These are phyloP conservation scores for Microsporum canis DNA, from an alignment of 2,329 filamentous ascomycete genomes.

Conservation along the genomic window DNA sequence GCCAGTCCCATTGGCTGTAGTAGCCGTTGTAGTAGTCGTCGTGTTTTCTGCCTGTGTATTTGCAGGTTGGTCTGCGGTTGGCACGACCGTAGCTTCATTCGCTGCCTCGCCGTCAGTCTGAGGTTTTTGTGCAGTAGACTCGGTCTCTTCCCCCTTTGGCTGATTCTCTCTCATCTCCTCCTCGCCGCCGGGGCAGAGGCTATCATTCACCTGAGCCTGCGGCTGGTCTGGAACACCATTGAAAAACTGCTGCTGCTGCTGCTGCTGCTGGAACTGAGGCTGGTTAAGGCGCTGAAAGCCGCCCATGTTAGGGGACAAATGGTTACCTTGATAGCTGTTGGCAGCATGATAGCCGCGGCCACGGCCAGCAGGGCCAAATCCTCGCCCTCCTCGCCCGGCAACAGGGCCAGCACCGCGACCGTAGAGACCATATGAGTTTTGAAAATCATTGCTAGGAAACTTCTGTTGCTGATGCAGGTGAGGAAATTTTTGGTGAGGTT, in stretches of 20 bases:
- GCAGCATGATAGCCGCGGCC: constrained; percentile 27
- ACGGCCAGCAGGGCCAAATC: constrained; percentile 38
- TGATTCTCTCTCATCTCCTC: constrained; percentile 23
- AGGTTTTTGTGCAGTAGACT: background rate
- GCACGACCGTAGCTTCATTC: background rate
- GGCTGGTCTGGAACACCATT: background rate
- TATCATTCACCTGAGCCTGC: constrained; percentile 17
- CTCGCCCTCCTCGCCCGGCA: constrained; percentile 48
- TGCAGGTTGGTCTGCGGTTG: background rate
- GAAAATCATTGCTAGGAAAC: constrained; percentile 50
- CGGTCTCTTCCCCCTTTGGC: constrained; percentile 10
- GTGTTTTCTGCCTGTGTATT: background rate
- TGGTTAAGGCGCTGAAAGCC: constrained; percentile 24
- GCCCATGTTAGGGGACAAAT: constrained; percentile 25
- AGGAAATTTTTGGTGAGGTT: constrained; percentile 72
- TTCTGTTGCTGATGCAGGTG: constrained; percentile 42
- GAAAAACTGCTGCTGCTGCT: constrained; percentile 3
- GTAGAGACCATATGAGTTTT: constrained; percentile 64
- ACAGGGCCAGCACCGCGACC: constrained; percentile 47
- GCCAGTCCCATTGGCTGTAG: background rate
- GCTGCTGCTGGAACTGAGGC: constrained; percentile 20
- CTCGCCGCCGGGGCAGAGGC: constrained; percentile 26
- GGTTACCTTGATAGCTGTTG: constrained; percentile 26
- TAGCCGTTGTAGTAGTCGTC: background rate
- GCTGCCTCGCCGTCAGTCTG: background rate